A percentile compares a stretch with the other conserved stretches of the same genome.
Conservation (phyloP, 257 asterid species). For the Handroanthus guayacan region DNA sequence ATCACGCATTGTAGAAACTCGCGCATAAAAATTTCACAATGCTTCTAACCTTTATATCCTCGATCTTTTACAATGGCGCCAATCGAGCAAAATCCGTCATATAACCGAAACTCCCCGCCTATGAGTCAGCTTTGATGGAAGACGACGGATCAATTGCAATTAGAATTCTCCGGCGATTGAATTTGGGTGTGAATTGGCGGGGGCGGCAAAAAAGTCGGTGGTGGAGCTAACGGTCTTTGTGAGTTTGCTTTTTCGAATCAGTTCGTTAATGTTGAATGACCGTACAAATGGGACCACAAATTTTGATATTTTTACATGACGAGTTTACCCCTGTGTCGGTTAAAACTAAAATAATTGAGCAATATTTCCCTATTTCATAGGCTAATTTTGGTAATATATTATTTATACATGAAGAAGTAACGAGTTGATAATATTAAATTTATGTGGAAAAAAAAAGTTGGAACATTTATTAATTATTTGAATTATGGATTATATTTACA, state of each 20-base stretch:
- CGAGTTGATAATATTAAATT: too few species aligned
- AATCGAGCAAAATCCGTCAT: conserved; percentile 7
- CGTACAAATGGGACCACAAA: conserved; percentile 8
- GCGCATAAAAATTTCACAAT: not conserved
- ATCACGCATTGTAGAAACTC: not conserved
- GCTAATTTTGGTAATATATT: too few species aligned
- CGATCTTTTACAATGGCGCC: conserved; percentile 13
- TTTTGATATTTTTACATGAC: conserved; percentile 24
- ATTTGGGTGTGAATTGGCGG: conserved; percentile 26
- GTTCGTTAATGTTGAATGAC: conserved; percentile 29
- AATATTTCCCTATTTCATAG: too few species aligned
- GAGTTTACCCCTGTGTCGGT: conserved; percentile 22
- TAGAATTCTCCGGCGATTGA: conserved; percentile 24
- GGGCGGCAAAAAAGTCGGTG: conserved; percentile 34
- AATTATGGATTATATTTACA: too few species aligned
- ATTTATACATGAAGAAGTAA: too few species aligned
- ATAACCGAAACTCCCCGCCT: conserved; percentile 23
- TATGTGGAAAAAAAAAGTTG: too few species aligned
- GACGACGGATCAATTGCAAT: not conserved
- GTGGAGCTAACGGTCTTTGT: conserved; percentile 27
- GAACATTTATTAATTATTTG: too few species aligned
- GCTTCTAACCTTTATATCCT: conserved; percentile 16
- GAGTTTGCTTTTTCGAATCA: conserved; percentile 21
- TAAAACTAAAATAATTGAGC: too few species aligned
- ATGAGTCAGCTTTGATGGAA: conserved; percentile 18